Evolutionary conservation across 306 rosid genomes (phyloP).

Genomic region (Vigna hirtella): DNA sequence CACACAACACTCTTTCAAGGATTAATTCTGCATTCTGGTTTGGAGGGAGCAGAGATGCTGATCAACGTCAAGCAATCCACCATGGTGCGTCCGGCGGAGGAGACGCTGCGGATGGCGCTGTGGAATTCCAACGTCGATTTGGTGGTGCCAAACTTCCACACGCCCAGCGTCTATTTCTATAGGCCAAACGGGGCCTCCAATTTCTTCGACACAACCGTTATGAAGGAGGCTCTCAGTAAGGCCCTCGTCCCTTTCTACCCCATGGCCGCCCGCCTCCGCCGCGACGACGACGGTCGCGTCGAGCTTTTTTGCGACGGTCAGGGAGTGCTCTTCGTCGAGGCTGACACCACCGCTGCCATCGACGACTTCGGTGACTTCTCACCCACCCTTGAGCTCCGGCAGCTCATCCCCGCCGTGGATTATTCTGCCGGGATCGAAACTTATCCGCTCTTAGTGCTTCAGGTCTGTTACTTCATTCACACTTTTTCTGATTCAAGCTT

Average conservation of each 20-base stretch:
- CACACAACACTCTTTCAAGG: too few relatives aligned
- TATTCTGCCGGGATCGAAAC: slow-evolving; percentile 74
- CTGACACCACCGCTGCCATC: slow-evolving; percentile 52
- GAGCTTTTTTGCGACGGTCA: slow-evolving; percentile 73
- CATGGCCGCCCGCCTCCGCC: slow-evolving; percentile 76
- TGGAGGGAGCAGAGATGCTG: slow-evolving; percentile 40
- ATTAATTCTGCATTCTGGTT: too few relatives aligned
- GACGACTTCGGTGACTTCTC: slow-evolving; percentile 81
- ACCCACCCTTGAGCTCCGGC: slow-evolving; percentile 70
- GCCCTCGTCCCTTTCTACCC: slow-evolving; percentile 78
- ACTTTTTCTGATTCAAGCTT: too few relatives aligned
- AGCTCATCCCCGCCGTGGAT: slow-evolving; percentile 74
- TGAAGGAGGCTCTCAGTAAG: slow-evolving; percentile 73
- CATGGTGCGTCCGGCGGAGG: slow-evolving; percentile 75
- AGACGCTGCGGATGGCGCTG: slow-evolving; percentile 49
- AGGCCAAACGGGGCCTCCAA: slow-evolving; percentile 54
- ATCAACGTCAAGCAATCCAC: slow-evolving; percentile 60
- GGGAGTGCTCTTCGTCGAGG: slow-evolving; percentile 82
- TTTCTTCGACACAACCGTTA: slow-evolving; percentile 60
- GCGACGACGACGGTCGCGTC: slow-evolving; percentile 76
- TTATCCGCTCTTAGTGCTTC: slow-evolving; percentile 67
- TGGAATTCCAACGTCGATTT: slow-evolving; percentile 87
- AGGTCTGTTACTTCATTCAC: slow-evolving; percentile 51
- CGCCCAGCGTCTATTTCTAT: slow-evolving; percentile 83
- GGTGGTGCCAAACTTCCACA: slow-evolving; percentile 69